phyloP scores from a whole-genome alignment of 257 asterid species.

The Ophiorrhiza pumila region DNA sequence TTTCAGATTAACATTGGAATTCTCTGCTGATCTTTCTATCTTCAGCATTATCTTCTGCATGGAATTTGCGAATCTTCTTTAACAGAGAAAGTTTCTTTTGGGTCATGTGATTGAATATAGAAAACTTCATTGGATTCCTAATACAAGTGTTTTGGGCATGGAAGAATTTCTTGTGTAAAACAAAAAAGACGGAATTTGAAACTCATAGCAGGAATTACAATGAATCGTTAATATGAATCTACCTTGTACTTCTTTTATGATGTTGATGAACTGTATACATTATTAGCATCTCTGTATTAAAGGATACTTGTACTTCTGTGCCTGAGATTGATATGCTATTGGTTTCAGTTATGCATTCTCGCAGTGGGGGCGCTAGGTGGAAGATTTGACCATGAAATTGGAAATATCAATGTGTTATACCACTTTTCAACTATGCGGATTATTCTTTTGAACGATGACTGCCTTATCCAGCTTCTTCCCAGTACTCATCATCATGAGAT shows the following conservation, averaged over 20 bases:
- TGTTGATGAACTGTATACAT: background rate
- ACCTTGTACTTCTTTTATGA: background rate
- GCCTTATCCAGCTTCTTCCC: constrained; percentile 87
- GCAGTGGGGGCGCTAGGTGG: constrained; percentile 98
- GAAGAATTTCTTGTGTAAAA: too few species aligned
- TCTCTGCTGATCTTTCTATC: background rate
- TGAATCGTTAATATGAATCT: background rate
- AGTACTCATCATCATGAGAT: constrained; percentile 63
- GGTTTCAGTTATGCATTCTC: constrained; percentile 68
- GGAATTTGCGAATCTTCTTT: background rate
- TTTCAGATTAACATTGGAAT: background rate
- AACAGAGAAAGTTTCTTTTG: too few species aligned
- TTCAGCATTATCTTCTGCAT: too few species aligned
- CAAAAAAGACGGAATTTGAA: too few species aligned
- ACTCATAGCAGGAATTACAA: too few species aligned
- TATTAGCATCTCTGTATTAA: too few species aligned
- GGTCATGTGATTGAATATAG: background rate
- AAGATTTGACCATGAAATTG: constrained; percentile 92
- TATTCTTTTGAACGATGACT: constrained; percentile 77
- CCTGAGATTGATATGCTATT: constrained; percentile 9
- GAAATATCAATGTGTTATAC: constrained; percentile 74
- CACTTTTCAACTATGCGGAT: constrained; percentile 56
- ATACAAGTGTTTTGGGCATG: background rate
- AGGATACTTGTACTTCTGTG: background rate
- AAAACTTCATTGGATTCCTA: too few species aligned